A percentile compares a stretch with the other conserved stretches of the same genome.
These are phyloP conservation scores for Canavalia gladiata DNA, from an alignment of 306 rosid species.

Conservation along the genomic window DNA sequence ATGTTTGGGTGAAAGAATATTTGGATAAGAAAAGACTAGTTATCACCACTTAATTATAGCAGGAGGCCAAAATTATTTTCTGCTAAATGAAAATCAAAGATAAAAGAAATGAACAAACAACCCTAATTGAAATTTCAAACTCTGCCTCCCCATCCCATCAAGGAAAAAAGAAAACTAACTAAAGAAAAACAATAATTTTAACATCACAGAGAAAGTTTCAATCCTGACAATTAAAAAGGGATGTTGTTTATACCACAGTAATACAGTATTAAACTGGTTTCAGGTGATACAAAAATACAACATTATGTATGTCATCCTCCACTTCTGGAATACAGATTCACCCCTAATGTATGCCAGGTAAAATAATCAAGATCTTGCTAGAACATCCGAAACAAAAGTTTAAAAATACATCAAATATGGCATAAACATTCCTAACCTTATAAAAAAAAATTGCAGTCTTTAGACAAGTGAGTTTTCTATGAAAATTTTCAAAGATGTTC, in stretches of 20 bases:
- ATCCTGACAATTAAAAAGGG: not conserved
- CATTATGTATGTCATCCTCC: not conserved
- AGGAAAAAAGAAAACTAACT: too few relatives aligned
- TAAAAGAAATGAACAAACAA: too few relatives aligned
- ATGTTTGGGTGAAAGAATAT: too few relatives aligned
- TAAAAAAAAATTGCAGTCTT: not conserved
- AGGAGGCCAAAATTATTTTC: not conserved
- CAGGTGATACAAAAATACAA: not conserved
- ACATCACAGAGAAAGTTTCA: not conserved
- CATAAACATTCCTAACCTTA: not conserved
- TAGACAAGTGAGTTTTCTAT: not conserved
- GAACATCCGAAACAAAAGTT: not conserved
- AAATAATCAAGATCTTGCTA: not conserved
- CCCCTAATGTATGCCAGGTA: not conserved
- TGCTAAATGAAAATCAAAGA: not conserved
- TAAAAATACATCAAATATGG: not conserved
- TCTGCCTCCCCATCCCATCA: too few relatives aligned
- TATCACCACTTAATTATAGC: not conserved
- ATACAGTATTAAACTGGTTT: not conserved
- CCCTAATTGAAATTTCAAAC: too few relatives aligned
- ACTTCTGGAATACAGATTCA: not conserved
- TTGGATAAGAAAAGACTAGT: not conserved
- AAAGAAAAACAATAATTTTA: not conserved
- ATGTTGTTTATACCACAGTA: not conserved
- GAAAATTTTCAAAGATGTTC: not conserved